These are phyloP conservation scores for Pseudomicrostroma phylloplanum DNA, from an alignment of 1,284 basidiomycete species.

Conservation along the genomic window DNA sequence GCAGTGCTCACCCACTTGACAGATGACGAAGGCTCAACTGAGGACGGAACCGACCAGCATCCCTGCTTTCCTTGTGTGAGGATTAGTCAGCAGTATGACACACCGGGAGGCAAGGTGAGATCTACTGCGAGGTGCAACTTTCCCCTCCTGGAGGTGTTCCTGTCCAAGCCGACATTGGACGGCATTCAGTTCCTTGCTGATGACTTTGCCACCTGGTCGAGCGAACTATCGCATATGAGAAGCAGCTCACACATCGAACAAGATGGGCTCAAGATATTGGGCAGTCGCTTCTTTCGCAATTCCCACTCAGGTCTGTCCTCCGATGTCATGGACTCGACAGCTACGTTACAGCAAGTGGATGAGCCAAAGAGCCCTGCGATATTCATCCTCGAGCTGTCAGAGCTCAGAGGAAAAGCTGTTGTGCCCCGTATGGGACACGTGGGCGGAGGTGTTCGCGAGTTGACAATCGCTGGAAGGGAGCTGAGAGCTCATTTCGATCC, in stretches of 20 bases:
- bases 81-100: background rate
- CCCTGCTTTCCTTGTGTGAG: background rate
- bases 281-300: conserved; percentile 35
- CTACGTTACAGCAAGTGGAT: conserved; percentile 12
- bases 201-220: conserved; percentile 27
- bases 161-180: conserved; percentile 26
- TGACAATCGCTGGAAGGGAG: conserved; percentile 18
- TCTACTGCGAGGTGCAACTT: conserved; percentile 15
- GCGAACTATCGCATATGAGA: conserved; percentile 18
- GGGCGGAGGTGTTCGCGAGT: background rate
- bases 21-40: background rate
- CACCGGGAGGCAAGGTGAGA: background rate
- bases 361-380: no score
- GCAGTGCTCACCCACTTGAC: background rate
- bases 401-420: no score
- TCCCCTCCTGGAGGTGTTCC: conserved; percentile 20
- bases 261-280: conserved; percentile 30
- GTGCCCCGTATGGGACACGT: no score
- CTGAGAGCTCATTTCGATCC: conserved; percentile 21
- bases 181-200: conserved; percentile 36
- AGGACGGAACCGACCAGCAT: background rate
- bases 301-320: conserved; percentile 25
- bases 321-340: conserved; percentile 26
- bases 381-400: no score
- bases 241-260: conserved; percentile 19